Evolutionary conservation across 768 basidiomycete genomes (phyloP).

Genomic region (Naganishia antarctica): DNA sequence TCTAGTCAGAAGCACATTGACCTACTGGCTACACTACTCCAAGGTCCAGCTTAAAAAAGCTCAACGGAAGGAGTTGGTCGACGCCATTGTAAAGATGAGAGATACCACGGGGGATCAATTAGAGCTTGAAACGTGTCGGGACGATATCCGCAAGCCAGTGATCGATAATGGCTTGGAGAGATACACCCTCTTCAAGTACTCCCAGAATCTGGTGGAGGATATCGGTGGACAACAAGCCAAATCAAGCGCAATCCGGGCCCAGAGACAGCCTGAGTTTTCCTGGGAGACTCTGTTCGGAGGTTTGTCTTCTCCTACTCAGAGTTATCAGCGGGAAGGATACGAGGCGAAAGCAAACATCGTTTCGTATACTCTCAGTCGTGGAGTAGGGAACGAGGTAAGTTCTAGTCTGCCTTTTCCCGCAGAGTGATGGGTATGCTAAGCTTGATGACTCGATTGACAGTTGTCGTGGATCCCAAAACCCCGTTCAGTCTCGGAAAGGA

Average conservation of each 20-base stretch:
- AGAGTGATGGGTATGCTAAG: background rate
- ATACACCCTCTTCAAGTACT: conserved; percentile 1
- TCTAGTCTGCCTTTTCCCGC: too few species aligned
- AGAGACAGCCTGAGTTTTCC: background rate
- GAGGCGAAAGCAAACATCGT: conserved; percentile 1
- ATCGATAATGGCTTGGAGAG: conserved; percentile 8
- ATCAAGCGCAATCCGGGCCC: too few species aligned
- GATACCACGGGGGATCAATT: background rate
- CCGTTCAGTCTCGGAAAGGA: background rate
- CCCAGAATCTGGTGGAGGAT: background rate
- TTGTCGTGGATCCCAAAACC: conserved; percentile 6
- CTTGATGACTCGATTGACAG: background rate
- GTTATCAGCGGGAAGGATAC: conserved; percentile 1
- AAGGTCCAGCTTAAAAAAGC: background rate
- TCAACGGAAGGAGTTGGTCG: conserved; percentile 3
- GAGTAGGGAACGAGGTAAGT: conserved; percentile 1
- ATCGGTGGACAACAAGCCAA: too few species aligned
- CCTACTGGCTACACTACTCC: conserved; percentile 15
- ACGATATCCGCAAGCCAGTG: background rate
- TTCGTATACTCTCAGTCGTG: conserved; percentile 7
- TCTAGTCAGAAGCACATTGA: conserved; percentile 12
- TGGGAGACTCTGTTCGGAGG: conserved; percentile 3
- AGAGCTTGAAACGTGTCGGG: background rate
- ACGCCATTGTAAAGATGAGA: background rate
- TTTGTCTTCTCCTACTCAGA: background rate